Percentiles rank a stretch among this genome's conserved stretches.
These are phyloP conservation scores for Platanthera guangdongensis DNA, from an alignment of 106 monocot genomes.

Conservation along the genomic window DNA sequence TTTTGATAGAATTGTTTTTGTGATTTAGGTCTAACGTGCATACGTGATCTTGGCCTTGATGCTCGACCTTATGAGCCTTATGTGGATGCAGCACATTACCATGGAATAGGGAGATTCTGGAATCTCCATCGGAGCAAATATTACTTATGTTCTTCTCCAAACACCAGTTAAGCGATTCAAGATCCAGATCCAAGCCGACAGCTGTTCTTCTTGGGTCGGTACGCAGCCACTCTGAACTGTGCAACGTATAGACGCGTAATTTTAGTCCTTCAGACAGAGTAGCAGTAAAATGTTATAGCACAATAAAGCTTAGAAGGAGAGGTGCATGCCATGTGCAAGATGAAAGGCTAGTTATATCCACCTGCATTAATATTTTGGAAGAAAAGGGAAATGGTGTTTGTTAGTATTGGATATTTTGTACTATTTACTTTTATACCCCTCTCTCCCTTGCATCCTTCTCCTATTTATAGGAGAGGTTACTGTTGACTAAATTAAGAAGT, in stretches of 20 bases:
- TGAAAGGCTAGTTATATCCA: too few relatives aligned
- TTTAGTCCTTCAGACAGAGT: neutral
- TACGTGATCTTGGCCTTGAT: slow-evolving; percentile 13
- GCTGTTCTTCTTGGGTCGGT: slow-evolving; percentile 74
- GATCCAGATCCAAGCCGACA: slow-evolving; percentile 78
- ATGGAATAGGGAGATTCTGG: slow-evolving; percentile 77
- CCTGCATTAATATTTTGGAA: neutral
- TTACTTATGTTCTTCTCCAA: slow-evolving; percentile 63
- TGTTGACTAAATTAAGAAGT: too few relatives aligned
- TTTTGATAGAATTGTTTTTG: slow-evolving; percentile 13
- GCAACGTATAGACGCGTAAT: neutral
- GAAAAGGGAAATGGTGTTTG: neutral
- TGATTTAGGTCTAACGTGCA: slow-evolving; percentile 14
- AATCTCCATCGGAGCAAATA: slow-evolving; percentile 51
- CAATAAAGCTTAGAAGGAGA: neutral
- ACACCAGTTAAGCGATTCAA: slow-evolving; percentile 80
- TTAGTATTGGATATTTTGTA: neutral
- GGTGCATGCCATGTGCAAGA: neutral
- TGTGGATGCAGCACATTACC: slow-evolving; percentile 79
- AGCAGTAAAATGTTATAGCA: neutral
- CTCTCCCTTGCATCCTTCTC: too few relatives aligned
- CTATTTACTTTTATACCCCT: too few relatives aligned
- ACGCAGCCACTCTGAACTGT: slow-evolving; percentile 71
- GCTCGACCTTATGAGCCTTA: slow-evolving; percentile 33
- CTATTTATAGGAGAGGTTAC: too few relatives aligned